Evolutionary conservation across 1,284 basidiomycete species (phyloP).

Genomic region (Fomes fomentarius): DNA sequence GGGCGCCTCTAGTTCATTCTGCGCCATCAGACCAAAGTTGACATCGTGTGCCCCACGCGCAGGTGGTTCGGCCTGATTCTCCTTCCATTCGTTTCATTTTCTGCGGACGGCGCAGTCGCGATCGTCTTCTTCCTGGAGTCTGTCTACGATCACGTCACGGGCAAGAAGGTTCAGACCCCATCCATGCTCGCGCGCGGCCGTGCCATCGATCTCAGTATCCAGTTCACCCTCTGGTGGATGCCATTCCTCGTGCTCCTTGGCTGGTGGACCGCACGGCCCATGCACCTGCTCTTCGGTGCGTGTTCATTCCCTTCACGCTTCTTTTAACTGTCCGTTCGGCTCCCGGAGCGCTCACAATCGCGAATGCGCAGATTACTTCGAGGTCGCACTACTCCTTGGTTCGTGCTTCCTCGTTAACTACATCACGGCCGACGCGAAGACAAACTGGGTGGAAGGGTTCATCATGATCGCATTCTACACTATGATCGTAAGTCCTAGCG

Average conservation of each 20-base stretch:
- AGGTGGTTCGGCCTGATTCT: constrained; percentile 75
- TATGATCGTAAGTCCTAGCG: constrained; percentile 55
- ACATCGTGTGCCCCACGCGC: background rate
- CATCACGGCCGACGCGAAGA: constrained; percentile 69
- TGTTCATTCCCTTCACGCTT: background rate
- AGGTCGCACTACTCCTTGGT: constrained; percentile 60
- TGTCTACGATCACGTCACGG: constrained; percentile 8
- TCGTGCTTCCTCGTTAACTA: constrained; percentile 74
- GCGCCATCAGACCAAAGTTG: background rate
- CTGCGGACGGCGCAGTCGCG: constrained; percentile 64
- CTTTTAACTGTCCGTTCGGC: background rate
- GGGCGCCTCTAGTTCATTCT: background rate
- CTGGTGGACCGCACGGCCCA: constrained; percentile 39
- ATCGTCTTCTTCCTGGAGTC: constrained; percentile 33
- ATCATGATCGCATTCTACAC: constrained; percentile 64
- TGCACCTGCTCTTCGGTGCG: constrained; percentile 45
- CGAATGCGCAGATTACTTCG: constrained; percentile 49
- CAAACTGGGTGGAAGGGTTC: constrained; percentile 65
- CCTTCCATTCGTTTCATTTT: constrained; percentile 70
- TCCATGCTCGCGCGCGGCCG: constrained; percentile 39
- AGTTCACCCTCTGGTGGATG: constrained; percentile 46
- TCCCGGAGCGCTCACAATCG: background rate
- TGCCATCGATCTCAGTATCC: constrained; percentile 46
- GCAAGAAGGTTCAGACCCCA: constrained; percentile 27
- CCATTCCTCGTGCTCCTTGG: constrained; percentile 42